These are phyloP conservation scores for Drechslerella coelobrocha DNA, from an alignment of 2,329 filamentous ascomycete species.

Conservation along the genomic window DNA sequence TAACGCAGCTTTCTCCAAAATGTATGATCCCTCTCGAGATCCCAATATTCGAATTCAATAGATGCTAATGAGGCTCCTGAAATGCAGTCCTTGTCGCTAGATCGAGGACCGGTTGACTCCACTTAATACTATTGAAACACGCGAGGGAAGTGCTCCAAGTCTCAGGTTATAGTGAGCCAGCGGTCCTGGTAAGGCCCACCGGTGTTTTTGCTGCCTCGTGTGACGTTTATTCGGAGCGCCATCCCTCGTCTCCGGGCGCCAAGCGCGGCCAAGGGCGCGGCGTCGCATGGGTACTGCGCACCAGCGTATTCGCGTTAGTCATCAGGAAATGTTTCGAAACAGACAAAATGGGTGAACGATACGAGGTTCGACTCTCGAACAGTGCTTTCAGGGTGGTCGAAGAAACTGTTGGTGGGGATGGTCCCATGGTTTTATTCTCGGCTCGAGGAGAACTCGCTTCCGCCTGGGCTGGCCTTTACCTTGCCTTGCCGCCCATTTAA, in stretches of 20 bases:
- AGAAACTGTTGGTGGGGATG: not conserved
- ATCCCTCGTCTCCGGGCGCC: conserved; percentile 44
- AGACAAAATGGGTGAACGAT: not conserved
- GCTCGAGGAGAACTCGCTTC: conserved; percentile 17
- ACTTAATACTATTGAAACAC: not conserved
- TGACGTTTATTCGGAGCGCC: conserved; percentile 21
- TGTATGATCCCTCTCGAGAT: too few species aligned
- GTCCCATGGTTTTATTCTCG: not conserved
- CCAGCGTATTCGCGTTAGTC: too few species aligned
- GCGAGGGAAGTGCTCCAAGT: not conserved
- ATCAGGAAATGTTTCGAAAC: too few species aligned
- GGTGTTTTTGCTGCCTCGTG: too few species aligned
- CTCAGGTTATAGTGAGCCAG: too few species aligned
- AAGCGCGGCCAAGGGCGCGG: conserved; percentile 17
- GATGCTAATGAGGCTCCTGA: conserved; percentile 11
- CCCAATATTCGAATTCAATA: conserved; percentile 11
- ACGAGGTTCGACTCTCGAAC: not conserved
- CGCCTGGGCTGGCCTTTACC: too few species aligned
- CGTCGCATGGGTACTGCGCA: not conserved
- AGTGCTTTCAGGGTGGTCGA: not conserved
- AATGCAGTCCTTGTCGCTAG: conserved; percentile 16
- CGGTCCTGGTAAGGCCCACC: too few species aligned
- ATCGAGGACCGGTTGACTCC: not conserved
- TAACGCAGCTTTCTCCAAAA: too few species aligned
- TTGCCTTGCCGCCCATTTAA: too few species aligned